Evolutionary conservation across 495 filamentous ascomycete genomes (phyloP).

Genomic region (Penicillium pulvis): DNA sequence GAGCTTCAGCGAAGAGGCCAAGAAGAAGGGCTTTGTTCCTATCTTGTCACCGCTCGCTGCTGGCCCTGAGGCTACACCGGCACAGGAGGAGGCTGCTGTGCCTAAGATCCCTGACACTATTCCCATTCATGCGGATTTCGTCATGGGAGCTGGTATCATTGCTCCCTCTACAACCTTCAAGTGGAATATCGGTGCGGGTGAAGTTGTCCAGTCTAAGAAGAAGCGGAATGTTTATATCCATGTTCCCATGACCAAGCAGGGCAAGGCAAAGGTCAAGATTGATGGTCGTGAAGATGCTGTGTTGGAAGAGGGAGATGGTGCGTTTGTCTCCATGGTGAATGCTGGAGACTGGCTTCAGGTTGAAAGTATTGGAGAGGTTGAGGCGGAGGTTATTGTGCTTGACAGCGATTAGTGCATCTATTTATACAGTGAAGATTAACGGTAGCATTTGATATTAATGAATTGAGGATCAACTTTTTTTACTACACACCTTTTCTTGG

Average conservation of each 20-base stretch:
- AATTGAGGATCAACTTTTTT: too few species aligned
- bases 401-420: slow-evolving; percentile 45
- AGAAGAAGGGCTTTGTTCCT: slow-evolving; percentile 64
- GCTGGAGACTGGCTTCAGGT: slow-evolving; percentile 61
- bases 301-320: slow-evolving; percentile 72
- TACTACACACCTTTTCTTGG: too few species aligned
- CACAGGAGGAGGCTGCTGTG: slow-evolving; percentile 59
- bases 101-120: slow-evolving; percentile 63
- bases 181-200: slow-evolving; percentile 60
- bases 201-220: slow-evolving; percentile 41
- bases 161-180: slow-evolving; percentile 54
- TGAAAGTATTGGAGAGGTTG: slow-evolving; percentile 65
- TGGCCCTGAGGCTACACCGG: slow-evolving; percentile 56
- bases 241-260: slow-evolving; percentile 71
- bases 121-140: slow-evolving; percentile 77
- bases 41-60: slow-evolving; percentile 73
- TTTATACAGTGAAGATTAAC: background rate
- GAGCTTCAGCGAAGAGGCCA: slow-evolving; percentile 66
- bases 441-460: background rate
- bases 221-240: slow-evolving; percentile 76
- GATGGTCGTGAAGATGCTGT: slow-evolving; percentile 62
- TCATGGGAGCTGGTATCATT: slow-evolving; percentile 74
- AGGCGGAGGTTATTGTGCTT: slow-evolving; percentile 68
- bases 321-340: slow-evolving; percentile 59
- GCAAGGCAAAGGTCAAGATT: slow-evolving; percentile 66